Base-by-base conservation (phyloP, 768 basidiomycete genomes). In the Scleroderma bovista region DNA sequence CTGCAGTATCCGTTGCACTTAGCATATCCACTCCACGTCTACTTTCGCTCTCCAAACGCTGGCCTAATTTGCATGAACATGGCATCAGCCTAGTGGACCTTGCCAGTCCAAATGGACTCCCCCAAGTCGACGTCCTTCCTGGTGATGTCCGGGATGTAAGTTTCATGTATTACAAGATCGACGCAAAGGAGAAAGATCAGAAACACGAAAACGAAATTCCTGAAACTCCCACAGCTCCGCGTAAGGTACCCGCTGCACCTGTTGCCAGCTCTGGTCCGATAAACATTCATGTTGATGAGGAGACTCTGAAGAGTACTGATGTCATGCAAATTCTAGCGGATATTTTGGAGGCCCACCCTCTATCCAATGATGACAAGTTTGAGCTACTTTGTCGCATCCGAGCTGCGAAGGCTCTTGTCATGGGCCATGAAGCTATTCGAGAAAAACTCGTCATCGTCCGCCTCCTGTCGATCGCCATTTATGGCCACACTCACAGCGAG, bases 351-450 rank as follows among this genome's bases (percentile, higher is more conserved):
- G 68, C 69, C 20, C 75, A 88, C 58, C 69, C 76, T 20, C 74
- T 96, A 31, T 87, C 92, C 13, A 81, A 86, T 19, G 77, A 83
- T 31, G 92, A 94, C 65, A 88, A 85, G 57, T 94, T 91, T 60
- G 91, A 94, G 63, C 73, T 96, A 7, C 73, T 95, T 53, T 91
- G 88, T 66, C 85, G 87, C 46, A 87, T 95, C 52, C 83, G 94
- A 48, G 73, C 86, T 32, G 85, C 88, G n/a, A 76, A 80, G 53
- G 82, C 83, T 9, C 70, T 95, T 37, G 73, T 76, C 11, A 75
- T 72, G 20, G 80, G 75, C 15, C 74, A 76, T 50, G 77, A 80
- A 51, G 74, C 63, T 22, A 82, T 84, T 19, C 80, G 93, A 32
- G 82, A 86, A 67, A 88, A 92, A 63, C 78, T 97, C 37, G 78